Evolutionary conservation across 75 land plant genomes (phyloP).

Genomic region (Picea sitchensis): DNA sequence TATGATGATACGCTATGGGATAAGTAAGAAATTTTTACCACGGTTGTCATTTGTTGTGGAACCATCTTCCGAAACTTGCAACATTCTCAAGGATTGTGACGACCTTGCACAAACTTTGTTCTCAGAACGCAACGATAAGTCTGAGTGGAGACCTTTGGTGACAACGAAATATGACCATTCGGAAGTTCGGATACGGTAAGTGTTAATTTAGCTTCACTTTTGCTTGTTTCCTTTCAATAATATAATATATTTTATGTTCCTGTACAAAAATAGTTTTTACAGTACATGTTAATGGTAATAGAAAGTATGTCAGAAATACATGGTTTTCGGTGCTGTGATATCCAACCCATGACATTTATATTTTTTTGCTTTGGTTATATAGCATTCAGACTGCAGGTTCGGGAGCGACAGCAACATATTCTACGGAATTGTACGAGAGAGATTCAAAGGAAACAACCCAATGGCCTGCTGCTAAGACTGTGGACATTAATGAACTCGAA

Average conservation of each 20-base stretch:
- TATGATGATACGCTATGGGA: constrained; percentile 46
- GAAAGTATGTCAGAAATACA: neutral
- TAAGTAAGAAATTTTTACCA: constrained; percentile 48
- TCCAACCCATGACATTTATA: neutral
- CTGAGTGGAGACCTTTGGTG: constrained; percentile 57
- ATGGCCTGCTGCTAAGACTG: constrained; percentile 23
- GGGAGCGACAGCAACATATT: constrained; percentile 30
- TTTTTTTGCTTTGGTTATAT: neutral
- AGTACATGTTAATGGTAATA: neutral
- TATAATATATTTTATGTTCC: neutral
- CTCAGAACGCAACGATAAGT: constrained; percentile 32
- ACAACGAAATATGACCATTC: constrained; percentile 27
- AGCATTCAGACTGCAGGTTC: constrained; percentile 40
- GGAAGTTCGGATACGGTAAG: constrained; percentile 59
- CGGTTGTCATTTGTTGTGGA: constrained; percentile 56
- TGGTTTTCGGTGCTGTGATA: neutral
- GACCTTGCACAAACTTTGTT: constrained; percentile 22
- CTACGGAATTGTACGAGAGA: constrained; percentile 39
- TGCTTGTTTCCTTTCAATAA: neutral
- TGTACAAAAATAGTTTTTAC: neutral
- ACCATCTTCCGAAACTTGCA: constrained; percentile 29
- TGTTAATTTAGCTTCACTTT: constrained; percentile 5
- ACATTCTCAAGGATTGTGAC: constrained; percentile 47
- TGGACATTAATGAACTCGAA: constrained; percentile 42
- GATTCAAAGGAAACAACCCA: constrained; percentile 32